A percentile compares a stretch with the other conserved stretches of the same genome.
Conservation (phyloP, 1,284 basidiomycete species). For the Fomitopsis betulina region DNA sequence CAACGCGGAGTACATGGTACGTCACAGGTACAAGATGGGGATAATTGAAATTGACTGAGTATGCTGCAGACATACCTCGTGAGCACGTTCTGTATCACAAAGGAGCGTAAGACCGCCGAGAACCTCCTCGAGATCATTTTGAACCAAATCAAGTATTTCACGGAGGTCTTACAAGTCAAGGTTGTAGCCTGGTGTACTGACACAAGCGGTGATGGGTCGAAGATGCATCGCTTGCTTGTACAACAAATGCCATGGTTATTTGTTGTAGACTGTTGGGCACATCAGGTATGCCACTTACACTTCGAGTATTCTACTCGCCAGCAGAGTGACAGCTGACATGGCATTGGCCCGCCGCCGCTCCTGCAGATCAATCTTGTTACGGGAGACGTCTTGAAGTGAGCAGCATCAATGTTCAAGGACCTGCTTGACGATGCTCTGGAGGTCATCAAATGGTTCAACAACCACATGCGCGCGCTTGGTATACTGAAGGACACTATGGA, state of each 20-base stretch:
- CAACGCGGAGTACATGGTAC: constrained; percentile 10
- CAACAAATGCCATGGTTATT: constrained; percentile 19
- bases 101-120: constrained; percentile 27
- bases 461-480: constrained; percentile 25
- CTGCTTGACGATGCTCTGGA: constrained; percentile 16
- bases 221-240: constrained; percentile 23
- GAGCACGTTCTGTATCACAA: constrained; percentile 15
- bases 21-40: not conserved
- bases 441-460: constrained; percentile 32
- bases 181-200: constrained; percentile 29
- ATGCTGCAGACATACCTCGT: not conserved
- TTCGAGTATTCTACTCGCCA: not conserved
- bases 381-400: not conserved
- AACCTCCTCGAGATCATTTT: constrained; percentile 25
- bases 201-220: constrained; percentile 27
- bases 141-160: constrained; percentile 20
- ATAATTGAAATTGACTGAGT: not conserved
- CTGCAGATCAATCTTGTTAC: not conserved
- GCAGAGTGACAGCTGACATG: not conserved
- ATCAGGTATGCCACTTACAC: constrained; percentile 17
- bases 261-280: constrained; percentile 29
- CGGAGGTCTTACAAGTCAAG: constrained; percentile 12
- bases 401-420: not conserved
- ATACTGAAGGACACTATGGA: constrained; percentile 21
- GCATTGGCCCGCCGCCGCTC: not conserved